Evolutionary conservation across 2,329 filamentous ascomycete species (phyloP).

Genomic region (Pleurostoma richardsiae): DNA sequence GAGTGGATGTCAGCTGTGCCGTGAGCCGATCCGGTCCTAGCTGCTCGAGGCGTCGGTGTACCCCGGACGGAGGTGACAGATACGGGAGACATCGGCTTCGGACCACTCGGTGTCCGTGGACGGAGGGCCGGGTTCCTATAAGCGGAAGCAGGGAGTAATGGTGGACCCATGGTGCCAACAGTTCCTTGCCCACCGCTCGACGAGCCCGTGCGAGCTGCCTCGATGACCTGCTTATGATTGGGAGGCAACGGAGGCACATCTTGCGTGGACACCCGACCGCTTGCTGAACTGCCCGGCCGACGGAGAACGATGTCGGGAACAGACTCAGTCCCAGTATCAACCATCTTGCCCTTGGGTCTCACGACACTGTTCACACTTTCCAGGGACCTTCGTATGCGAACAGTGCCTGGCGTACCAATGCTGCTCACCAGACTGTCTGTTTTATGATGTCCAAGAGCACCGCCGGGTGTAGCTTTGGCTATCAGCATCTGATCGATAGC

Average conservation of each 20-base stretch:
- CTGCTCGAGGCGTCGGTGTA: conserved; percentile 52
- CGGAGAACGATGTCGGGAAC: conserved; percentile 30
- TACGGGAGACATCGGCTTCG: conserved; percentile 36
- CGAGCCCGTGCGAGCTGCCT: conserved; percentile 64
- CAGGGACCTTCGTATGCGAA: conserved; percentile 40
- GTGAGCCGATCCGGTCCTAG: conserved; percentile 39
- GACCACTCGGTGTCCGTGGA: conserved; percentile 57
- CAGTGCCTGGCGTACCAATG: conserved; percentile 23
- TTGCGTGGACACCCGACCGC: conserved; percentile 42
- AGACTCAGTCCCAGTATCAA: conserved; percentile 27
- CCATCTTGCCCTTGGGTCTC: conserved; percentile 28
- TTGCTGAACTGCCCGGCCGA: conserved; percentile 70
- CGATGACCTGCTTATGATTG: conserved; percentile 81
- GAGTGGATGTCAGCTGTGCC: conserved; percentile 43
- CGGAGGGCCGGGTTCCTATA: conserved; percentile 37
- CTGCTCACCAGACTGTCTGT: conserved; percentile 25
- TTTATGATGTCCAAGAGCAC: conserved; percentile 23
- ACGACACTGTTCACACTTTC: conserved; percentile 43
- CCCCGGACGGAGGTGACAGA: conserved; percentile 44
- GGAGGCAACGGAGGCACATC: conserved; percentile 67
- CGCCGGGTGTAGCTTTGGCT: conserved; percentile 34
- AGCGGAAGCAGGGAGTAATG: conserved; percentile 75
- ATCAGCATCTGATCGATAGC: conserved; percentile 74
- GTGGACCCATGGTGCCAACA: conserved; percentile 68
- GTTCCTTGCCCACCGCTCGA: conserved; percentile 36